A percentile compares a stretch with the other conserved stretches of the same genome.
phyloP scores from a whole-genome alignment of 345 rosid species.

The Lenwebbia sp. region DNA sequence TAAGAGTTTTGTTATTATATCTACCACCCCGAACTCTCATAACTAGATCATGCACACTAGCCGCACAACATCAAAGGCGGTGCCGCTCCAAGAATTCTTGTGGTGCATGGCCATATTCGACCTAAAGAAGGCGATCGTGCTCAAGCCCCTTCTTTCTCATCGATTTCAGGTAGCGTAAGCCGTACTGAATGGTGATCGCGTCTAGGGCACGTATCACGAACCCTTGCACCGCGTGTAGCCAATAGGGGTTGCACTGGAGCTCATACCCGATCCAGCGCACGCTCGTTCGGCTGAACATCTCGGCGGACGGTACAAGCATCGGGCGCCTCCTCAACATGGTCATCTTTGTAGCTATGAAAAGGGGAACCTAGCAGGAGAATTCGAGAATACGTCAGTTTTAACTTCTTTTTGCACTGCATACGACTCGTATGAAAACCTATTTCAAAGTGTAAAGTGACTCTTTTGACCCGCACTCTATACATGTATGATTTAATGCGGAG shows the following conservation, averaged over 20 bases:
- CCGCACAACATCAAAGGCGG: background rate
- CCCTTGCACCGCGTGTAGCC: background rate
- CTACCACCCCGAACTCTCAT: background rate
- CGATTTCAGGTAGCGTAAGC: background rate
- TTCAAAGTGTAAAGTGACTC: background rate
- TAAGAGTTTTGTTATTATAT: background rate
- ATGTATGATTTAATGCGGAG: background rate
- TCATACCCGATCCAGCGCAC: slow-evolving; percentile 33
- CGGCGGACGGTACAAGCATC: slow-evolving; percentile 19
- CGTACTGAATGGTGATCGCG: background rate
- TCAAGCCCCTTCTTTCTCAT: background rate
- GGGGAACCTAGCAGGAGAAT: slow-evolving; percentile 16
- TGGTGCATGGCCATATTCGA: background rate
- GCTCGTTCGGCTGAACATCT: slow-evolving; percentile 26
- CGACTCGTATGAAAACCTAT: background rate
- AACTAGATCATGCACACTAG: background rate
- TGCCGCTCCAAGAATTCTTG: background rate
- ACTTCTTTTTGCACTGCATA: background rate
- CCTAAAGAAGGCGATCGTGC: background rate
- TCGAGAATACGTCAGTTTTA: background rate
- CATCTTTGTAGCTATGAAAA: slow-evolving; percentile 34
- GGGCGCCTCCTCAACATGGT: background rate
- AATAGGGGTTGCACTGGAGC: slow-evolving; percentile 16
- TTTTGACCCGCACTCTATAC: background rate
- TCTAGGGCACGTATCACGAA: background rate